These are phyloP conservation scores for Thraustochytrium striatum DNA, from an alignment of 352 stramenopile species.

Conservation along the genomic window DNA sequence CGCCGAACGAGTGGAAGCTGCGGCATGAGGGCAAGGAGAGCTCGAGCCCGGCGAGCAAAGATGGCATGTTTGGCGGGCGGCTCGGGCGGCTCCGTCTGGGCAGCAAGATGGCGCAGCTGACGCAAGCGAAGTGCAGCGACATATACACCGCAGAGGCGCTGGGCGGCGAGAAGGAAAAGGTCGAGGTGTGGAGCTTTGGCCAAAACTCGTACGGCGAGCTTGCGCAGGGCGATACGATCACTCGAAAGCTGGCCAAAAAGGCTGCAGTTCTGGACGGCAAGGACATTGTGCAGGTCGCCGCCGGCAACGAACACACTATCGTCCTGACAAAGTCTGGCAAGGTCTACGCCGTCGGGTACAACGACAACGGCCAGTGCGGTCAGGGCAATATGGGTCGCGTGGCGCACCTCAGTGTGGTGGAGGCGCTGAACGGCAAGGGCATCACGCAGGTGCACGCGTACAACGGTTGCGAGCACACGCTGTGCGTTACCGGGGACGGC, in stretches of 20 bases:
- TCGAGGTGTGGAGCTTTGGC: conserved; percentile 84
- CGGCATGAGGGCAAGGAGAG: not conserved
- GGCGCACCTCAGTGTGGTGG: conserved; percentile 66
- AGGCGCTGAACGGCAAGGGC: conserved; percentile 61
- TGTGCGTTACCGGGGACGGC: conserved; percentile 72
- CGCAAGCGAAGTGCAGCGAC: not conserved
- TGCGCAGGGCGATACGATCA: conserved; percentile 76
- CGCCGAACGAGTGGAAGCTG: not conserved
- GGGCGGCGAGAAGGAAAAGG: conserved; percentile 60
- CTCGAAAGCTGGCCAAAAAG: conserved; percentile 61
- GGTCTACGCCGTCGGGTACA: conserved; percentile 82
- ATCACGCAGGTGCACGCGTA: conserved; percentile 79
- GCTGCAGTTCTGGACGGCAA: conserved; percentile 62
- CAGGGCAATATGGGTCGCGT: conserved; percentile 74
- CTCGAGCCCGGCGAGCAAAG: not conserved
- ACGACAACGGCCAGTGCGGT: conserved; percentile 88
- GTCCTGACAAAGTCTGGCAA: conserved; percentile 67
- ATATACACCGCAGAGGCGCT: conserved; percentile 20
- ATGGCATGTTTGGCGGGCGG: not conserved
- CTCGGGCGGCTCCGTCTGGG: not conserved
- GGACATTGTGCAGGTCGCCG: conserved; percentile 70
- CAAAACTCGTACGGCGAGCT: conserved; percentile 90
- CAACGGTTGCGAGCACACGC: conserved; percentile 85
- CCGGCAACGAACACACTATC: conserved; percentile 87
- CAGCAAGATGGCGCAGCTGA: not conserved